Conservation (phyloP, 2,329 filamentous ascomycete genomes). For the Colletotrichum magnum region DNA sequence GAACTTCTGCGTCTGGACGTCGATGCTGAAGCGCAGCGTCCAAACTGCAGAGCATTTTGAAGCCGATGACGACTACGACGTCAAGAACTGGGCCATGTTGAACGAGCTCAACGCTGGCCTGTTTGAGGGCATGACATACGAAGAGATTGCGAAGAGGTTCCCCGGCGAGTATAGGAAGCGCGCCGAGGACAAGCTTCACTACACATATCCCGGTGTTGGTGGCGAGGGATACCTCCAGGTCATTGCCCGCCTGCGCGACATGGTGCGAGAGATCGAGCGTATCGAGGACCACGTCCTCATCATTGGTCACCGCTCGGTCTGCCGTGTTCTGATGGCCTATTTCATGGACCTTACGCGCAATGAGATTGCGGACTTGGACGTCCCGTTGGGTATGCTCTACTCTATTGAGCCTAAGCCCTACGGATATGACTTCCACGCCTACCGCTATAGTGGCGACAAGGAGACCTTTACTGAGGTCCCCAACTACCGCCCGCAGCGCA, state of each 20-base stretch:
- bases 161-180: slow-evolving; percentile 87
- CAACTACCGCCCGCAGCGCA: slow-evolving; percentile 82
- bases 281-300: slow-evolving; percentile 97
- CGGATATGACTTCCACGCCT: slow-evolving; percentile 96
- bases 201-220: slow-evolving; percentile 95
- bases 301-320: slow-evolving; percentile 92
- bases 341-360: slow-evolving; percentile 93
- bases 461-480: slow-evolving; percentile 89
- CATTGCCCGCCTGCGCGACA: slow-evolving; percentile 93
- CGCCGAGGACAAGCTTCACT: slow-evolving; percentile 89
- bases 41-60: slow-evolving; percentile 93
- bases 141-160: slow-evolving; percentile 85
- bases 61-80: slow-evolving; percentile 92
- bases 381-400: slow-evolving; percentile 93
- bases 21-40: slow-evolving; percentile 92
- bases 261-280: slow-evolving; percentile 96
- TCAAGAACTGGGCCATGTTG: slow-evolving; percentile 98
- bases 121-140: slow-evolving; percentile 96
- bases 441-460: slow-evolving; percentile 84
- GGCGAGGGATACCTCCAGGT: slow-evolving; percentile 98
- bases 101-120: slow-evolving; percentile 95
- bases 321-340: slow-evolving; percentile 93
- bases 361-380: slow-evolving; percentile 94
- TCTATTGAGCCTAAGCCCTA: slow-evolving; percentile 98
- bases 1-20: slow-evolving; percentile 98